A percentile compares a stretch with the other conserved stretches of the same genome.
phyloP scores from a whole-genome alignment of 2,329 filamentous ascomycete species.

The Monascus ruber region DNA sequence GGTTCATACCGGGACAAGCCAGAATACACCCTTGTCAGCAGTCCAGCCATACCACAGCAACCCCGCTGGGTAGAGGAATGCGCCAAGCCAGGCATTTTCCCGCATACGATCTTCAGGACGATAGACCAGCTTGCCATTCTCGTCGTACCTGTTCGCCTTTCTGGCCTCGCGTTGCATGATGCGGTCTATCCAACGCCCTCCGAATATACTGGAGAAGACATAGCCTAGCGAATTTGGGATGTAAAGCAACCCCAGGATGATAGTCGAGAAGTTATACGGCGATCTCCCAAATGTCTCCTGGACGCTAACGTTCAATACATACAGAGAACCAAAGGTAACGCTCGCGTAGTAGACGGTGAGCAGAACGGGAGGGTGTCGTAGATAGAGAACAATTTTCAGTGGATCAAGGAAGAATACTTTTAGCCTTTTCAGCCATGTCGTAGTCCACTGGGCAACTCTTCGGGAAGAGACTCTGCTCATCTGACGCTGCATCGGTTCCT shows the following conservation, averaged over 20 bases:
- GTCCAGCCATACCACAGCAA: conserved; percentile 72
- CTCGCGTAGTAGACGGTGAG: conserved; percentile 63
- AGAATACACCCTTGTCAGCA: conserved; percentile 50
- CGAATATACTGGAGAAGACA: conserved; percentile 54
- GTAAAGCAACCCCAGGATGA: conserved; percentile 65
- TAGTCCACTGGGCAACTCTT: conserved; percentile 49
- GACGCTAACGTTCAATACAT: conserved; percentile 66
- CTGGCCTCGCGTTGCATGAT: conserved; percentile 70
- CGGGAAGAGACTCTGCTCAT: conserved; percentile 48
- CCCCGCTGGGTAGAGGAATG: conserved; percentile 56
- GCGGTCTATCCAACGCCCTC: conserved; percentile 65
- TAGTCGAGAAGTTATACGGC: conserved; percentile 58
- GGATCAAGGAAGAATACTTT: conserved; percentile 61
- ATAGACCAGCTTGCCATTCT: conserved; percentile 53
- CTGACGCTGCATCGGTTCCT: conserved; percentile 14
- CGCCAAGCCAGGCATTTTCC: conserved; percentile 70
- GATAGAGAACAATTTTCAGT: conserved; percentile 56
- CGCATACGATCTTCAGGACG: conserved; percentile 71
- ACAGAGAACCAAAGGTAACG: conserved; percentile 64
- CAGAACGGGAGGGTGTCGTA: conserved; percentile 63
- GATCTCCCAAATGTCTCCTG: conserved; percentile 54
- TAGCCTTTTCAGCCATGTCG: conserved; percentile 42
- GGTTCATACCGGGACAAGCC: conserved; percentile 43
- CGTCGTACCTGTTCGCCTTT: conserved; percentile 58
- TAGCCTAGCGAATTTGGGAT: conserved; percentile 68